Evolutionary conservation across 2,329 filamentous ascomycete genomes (phyloP), one percentile per base, ranked within the genome.

Genomic region (Penicillium sp.): DNA sequence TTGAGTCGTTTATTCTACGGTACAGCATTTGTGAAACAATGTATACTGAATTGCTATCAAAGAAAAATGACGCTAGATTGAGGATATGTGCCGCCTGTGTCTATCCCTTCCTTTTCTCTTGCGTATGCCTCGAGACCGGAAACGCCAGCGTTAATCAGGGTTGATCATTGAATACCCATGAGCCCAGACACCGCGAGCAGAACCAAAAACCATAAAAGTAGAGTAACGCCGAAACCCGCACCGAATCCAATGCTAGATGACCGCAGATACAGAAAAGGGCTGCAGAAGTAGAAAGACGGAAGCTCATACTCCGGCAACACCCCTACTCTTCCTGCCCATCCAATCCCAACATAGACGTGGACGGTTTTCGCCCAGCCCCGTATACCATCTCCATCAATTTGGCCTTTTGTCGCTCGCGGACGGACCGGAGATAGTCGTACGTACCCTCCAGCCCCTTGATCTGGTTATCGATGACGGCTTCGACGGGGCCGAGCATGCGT

Each of bases 371-470:
- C 15, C 72, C 72, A 1, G 71, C 68, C 4, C 83, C 86, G 66
- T 88, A 92, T 2, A 95, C 72, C 70, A 87, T 82, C 72, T 92
- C 85, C 80, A 93, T 83, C 60, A 93, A 75, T 70, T 88, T 89
- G 50, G 82, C 81, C 76, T 92, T 93, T 73, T 96, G 92, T 58
- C 80, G 80, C 56, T 88, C 81, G 35, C 92, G 76, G 32, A 95
- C 83, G 7, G 78, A 81, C 54, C 86, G 85, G 8, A 97, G 77
- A 65, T 95, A 88, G 10, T 80, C 79, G 59, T 90, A 88, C 3
- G 89, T 91, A 23, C 87, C 85, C 60, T 89, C 86, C 18, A 97
- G 71, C 4, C 92, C 90, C 39, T 78, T 77, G 58, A 97, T 89
- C 75, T 97, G 92, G 62, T 91, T 88, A 53, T 92, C 88, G 25